Evolutionary conservation across 2,329 filamentous ascomycete species (phyloP).

Genomic region (Colletotrichum sp.): DNA sequence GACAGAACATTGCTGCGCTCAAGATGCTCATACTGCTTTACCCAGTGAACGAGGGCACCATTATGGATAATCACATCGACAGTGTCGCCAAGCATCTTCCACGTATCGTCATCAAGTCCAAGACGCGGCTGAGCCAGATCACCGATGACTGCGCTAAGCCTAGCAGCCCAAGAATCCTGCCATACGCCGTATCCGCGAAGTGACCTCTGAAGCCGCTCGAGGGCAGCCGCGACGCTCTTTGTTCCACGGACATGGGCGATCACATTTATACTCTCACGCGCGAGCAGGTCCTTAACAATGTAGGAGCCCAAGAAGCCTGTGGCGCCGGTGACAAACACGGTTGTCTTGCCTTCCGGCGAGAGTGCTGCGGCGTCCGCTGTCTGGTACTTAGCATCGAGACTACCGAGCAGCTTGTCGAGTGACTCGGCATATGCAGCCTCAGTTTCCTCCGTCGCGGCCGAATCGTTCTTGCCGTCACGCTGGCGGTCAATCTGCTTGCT

Average conservation of each 20-base stretch:
- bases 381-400: constrained; percentile 20
- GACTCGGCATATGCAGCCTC: constrained; percentile 56
- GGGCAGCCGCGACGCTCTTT: background rate
- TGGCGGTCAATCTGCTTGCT: constrained; percentile 33
- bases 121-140: constrained; percentile 76
- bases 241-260: constrained; percentile 7
- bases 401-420: constrained; percentile 49
- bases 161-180: constrained; percentile 69
- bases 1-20: constrained; percentile 79
- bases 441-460: background rate
- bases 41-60: constrained; percentile 82
- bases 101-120: constrained; percentile 70
- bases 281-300: constrained; percentile 76
- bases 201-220: background rate
- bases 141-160: constrained; percentile 73
- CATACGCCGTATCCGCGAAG: constrained; percentile 71
- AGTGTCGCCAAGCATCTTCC: constrained; percentile 67
- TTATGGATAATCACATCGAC: constrained; percentile 84
- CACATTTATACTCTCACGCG: constrained; percentile 43
- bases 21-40: constrained; percentile 76
- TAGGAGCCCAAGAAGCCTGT: constrained; percentile 91
- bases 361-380: background rate
- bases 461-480: constrained; percentile 36
- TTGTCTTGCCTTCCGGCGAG: constrained; percentile 43
- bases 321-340: constrained; percentile 82